Evolutionary conservation across 2,329 filamentous ascomycete species (phyloP).

Genomic region (Xylaria digitata): DNA sequence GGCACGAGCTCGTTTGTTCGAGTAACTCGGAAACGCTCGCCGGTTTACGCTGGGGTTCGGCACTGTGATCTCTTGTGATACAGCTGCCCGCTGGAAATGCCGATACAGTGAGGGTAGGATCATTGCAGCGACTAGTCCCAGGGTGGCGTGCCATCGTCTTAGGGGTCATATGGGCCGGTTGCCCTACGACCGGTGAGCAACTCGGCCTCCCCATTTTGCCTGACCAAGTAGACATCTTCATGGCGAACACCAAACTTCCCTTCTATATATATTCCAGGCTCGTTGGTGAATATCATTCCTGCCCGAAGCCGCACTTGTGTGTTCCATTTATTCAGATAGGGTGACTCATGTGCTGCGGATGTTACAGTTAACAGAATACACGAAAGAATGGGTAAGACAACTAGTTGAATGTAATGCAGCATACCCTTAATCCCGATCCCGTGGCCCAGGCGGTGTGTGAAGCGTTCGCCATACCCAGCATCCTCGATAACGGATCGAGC

Average conservation of each 20-base stretch:
- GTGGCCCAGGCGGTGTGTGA: constrained; percentile 72
- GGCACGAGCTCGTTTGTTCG: not conserved
- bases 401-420: constrained; percentile 6
- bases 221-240: constrained; percentile 71
- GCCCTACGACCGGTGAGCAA: constrained; percentile 66
- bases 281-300: constrained; percentile 72
- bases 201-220: constrained; percentile 63
- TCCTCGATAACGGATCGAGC: constrained; percentile 67
- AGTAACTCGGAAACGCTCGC: not conserved
- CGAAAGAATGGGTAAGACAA: not conserved
- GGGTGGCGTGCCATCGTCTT: not conserved
- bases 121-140: not conserved
- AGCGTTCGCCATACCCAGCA: constrained; percentile 68
- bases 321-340: constrained; percentile 73
- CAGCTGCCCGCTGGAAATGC: not conserved
- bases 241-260: constrained; percentile 71
- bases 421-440: constrained; percentile 71
- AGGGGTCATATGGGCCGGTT: constrained; percentile 63
- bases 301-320: constrained; percentile 57
- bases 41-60: too few relatives aligned
- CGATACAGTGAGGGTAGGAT: not conserved
- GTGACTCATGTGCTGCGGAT: constrained; percentile 67
- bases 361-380: constrained; percentile 7
- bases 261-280: constrained; percentile 71
- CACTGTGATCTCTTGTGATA: not conserved